A percentile compares a stretch with the other conserved stretches of the same genome.
Conservation (phyloP, 192 early-diverging fungal genomes). For the Backusella luteola region DNA sequence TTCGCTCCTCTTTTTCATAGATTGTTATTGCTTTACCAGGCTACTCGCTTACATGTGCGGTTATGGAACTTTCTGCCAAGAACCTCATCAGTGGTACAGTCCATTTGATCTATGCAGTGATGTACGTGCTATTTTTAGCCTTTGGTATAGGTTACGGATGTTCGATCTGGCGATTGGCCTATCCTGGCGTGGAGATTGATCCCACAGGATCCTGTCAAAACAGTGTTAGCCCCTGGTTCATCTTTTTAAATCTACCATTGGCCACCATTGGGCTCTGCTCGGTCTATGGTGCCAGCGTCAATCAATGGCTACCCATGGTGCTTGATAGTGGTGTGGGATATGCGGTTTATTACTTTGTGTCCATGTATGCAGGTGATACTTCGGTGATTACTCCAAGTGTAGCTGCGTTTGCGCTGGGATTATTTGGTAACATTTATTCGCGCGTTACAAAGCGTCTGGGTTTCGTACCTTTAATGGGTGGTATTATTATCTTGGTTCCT, state of each 20-base stretch:
- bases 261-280: constrained; percentile 47
- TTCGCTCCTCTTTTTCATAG: neutral
- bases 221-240: constrained; percentile 36
- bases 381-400: constrained; percentile 60
- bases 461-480: constrained; percentile 78
- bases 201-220: constrained; percentile 17
- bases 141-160: constrained; percentile 62
- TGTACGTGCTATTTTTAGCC: constrained; percentile 75
- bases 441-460: constrained; percentile 70
- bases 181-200: constrained; percentile 11
- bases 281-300: constrained; percentile 50
- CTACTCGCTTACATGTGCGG: constrained; percentile 74
- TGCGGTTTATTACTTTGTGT: constrained; percentile 63
- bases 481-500: constrained; percentile 80
- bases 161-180: constrained; percentile 24
- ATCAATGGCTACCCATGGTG: constrained; percentile 74
- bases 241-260: constrained; percentile 42
- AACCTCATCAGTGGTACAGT: constrained; percentile 89
- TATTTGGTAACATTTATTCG: constrained; percentile 76
- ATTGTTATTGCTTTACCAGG: constrained; percentile 67
- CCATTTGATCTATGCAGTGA: constrained; percentile 77
- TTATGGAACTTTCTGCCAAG: constrained; percentile 85
- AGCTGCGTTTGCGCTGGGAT: constrained; percentile 76
- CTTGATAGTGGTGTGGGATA: constrained; percentile 63
- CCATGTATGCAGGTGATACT: constrained; percentile 41